These are phyloP conservation scores for Leccinum ochraceum DNA, from an alignment of 768 basidiomycete species.

Conservation along the genomic window DNA sequence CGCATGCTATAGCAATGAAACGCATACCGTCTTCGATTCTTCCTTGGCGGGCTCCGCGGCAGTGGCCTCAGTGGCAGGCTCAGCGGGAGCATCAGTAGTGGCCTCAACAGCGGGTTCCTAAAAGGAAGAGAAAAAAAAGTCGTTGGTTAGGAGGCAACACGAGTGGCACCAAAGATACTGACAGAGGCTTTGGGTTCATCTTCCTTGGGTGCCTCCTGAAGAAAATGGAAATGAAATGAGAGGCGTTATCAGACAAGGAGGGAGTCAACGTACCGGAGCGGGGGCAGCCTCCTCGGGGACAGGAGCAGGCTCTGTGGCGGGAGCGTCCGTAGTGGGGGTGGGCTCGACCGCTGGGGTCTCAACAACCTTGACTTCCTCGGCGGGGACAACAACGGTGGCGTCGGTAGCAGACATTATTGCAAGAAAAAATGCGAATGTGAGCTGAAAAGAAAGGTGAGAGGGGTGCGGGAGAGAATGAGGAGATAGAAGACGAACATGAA, in stretches of 20 bases:
- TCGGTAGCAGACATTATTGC: constrained; percentile 86
- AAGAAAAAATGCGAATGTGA: constrained; percentile 50
- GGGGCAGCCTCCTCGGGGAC: constrained; percentile 35
- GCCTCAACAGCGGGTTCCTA: constrained; percentile 41
- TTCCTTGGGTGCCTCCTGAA: constrained; percentile 44
- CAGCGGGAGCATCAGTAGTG: constrained; percentile 23
- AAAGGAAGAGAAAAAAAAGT: constrained; percentile 4
- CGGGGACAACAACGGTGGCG: constrained; percentile 46
- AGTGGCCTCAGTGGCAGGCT: constrained; percentile 32
- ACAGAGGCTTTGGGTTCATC: constrained; percentile 43
- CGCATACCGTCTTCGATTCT: constrained; percentile 43
- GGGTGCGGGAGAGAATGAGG: constrained; percentile 3
- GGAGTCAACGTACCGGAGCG: constrained; percentile 34
- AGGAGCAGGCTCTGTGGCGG: constrained; percentile 27
- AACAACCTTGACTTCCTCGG: constrained; percentile 55
- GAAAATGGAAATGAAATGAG: not conserved
- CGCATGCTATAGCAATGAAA: constrained; percentile 16
- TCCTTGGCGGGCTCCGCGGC: constrained; percentile 40
- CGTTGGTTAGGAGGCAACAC: not conserved
- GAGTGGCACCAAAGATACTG: constrained; percentile 1
- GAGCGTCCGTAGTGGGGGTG: constrained; percentile 33
- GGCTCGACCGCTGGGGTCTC: constrained; percentile 41
- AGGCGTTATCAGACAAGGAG: not conserved
- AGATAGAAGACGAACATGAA: constrained; percentile 41
- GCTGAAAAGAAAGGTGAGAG: constrained; percentile 37